A percentile compares a stretch with the other conserved stretches of the same genome.
These are phyloP conservation scores for Metschnikowia shivogae DNA, from an alignment of 805 yeast species.

Conservation along the genomic window DNA sequence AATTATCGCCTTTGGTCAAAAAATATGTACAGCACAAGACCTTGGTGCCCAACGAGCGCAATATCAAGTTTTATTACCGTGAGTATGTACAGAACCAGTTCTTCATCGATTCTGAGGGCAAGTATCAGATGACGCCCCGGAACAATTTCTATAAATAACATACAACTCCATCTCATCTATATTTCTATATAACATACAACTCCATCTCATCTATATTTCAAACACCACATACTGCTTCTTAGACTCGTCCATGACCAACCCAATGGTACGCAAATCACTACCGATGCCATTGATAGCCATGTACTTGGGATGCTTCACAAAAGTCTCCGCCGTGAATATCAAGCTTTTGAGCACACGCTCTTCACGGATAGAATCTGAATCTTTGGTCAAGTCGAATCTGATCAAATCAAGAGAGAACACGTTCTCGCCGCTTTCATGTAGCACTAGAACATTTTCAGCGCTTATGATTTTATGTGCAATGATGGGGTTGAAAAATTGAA, in stretches of 20 bases:
- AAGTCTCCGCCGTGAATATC: constrained; percentile 3
- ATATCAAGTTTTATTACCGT: constrained; percentile 25
- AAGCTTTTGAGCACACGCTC: constrained; percentile 15
- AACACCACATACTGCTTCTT: constrained; percentile 38
- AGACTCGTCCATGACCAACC: constrained; percentile 39
- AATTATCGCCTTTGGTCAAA: constrained; percentile 17
- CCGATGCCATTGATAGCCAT: constrained; percentile 28
- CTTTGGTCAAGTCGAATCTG: neutral
- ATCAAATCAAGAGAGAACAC: constrained; percentile 4
- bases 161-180: constrained; percentile 24
- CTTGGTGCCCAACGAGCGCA: constrained; percentile 28
- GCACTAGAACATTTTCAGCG: constrained; percentile 6
- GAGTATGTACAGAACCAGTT: constrained; percentile 30
- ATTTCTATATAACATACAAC: constrained; percentile 22
- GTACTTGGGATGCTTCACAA: constrained; percentile 24
- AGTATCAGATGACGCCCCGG: constrained; percentile 24
- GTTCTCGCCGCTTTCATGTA: constrained; percentile 1
- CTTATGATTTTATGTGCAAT: constrained; percentile 10
- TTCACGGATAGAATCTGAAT: neutral
- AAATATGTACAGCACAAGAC: constrained; percentile 21
- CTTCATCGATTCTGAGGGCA: constrained; percentile 18
- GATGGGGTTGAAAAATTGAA: constrained; percentile 2
- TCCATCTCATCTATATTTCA: constrained; percentile 24
- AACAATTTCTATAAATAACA: constrained; percentile 27
- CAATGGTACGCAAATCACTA: constrained; percentile 20